Percentiles rank a stretch among this genome's conserved stretches.
phyloP scores from a whole-genome alignment of 139 green algal species.

The Asterochloris sp. region DNA sequence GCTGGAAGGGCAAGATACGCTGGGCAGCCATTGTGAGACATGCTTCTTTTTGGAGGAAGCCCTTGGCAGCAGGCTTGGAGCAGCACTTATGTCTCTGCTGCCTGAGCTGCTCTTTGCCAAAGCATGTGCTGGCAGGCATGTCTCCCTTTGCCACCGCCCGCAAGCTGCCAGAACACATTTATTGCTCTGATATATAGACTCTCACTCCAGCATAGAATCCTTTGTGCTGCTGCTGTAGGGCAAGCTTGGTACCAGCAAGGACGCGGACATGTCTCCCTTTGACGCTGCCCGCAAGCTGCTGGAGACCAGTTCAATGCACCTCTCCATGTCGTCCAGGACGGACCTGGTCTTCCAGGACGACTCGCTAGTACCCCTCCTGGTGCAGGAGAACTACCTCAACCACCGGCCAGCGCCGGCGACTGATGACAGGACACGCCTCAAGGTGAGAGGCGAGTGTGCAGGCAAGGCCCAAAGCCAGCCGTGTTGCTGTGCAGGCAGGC shows the following conservation, averaged over 20 bases:
- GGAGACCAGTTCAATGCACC: slow-evolving; percentile 19
- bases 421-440: slow-evolving; percentile 27
- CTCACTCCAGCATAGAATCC: too few species aligned
- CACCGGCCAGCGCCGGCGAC: slow-evolving; percentile 58
- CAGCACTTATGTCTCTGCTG: too few species aligned
- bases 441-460: not conserved
- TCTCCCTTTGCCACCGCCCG: not conserved
- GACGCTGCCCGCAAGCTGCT: slow-evolving; percentile 72
- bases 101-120: not conserved
- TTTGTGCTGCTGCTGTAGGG: slow-evolving; percentile 16
- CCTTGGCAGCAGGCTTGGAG: too few species aligned
- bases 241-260: slow-evolving; percentile 59
- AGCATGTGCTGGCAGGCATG: not conserved
- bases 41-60: too few species aligned
- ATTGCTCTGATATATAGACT: not conserved
- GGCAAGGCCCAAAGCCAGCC: too few species aligned
- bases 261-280: slow-evolving; percentile 89
- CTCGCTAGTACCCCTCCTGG: slow-evolving; percentile 88
- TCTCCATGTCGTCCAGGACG: slow-evolving; percentile 51
- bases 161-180: not conserved
- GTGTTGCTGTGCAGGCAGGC: too few species aligned
- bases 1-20: too few species aligned
- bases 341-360: slow-evolving; percentile 91
- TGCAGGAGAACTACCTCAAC: slow-evolving; percentile 98
- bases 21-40: too few species aligned